Percentiles rank a stretch among this genome's conserved stretches.
phyloP scores from a whole-genome alignment of 495 filamentous ascomycete species.

The Pyrenula massariospora region DNA sequence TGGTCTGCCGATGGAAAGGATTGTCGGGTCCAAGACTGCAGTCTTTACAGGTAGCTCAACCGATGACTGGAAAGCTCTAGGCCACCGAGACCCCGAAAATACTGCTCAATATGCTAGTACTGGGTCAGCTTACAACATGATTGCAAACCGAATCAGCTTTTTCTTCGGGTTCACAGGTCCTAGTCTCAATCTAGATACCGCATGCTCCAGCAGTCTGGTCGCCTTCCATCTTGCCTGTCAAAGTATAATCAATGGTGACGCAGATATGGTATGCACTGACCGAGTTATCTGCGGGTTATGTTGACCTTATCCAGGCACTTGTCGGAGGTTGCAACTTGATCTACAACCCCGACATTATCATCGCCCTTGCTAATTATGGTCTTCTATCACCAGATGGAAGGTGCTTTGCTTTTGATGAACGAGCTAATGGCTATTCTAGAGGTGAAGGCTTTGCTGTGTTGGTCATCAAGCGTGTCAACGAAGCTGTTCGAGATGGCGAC shows the following conservation, averaged over 20 bases:
- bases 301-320: not conserved
- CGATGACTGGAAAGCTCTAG: constrained; percentile 14
- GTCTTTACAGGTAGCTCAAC: constrained; percentile 21
- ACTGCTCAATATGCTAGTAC: constrained; percentile 19
- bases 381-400: constrained; percentile 14
- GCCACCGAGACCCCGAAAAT: constrained; percentile 8
- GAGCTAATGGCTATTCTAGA: constrained; percentile 29
- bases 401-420: constrained; percentile 17
- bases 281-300: constrained; percentile 28
- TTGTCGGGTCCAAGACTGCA: constrained; percentile 14
- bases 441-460: constrained; percentile 30
- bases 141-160: constrained; percentile 32
- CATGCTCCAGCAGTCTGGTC: constrained; percentile 31
- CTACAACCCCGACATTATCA: constrained; percentile 10
- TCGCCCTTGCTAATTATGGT: constrained; percentile 4
- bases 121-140: constrained; percentile 20
- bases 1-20: constrained; percentile 22
- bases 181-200: constrained; percentile 35
- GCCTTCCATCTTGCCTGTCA: constrained; percentile 29
- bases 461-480: constrained; percentile 24
- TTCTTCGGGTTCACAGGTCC: constrained; percentile 38
- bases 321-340: not conserved
- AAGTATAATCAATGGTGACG: constrained; percentile 25
- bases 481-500: constrained; percentile 22
- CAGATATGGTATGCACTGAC: constrained; percentile 25